Percentiles rank a stretch among this genome's conserved stretches.
phyloP scores from a whole-genome alignment of 1,139 yeast genomes.

The Magnusiomyces ingens region DNA sequence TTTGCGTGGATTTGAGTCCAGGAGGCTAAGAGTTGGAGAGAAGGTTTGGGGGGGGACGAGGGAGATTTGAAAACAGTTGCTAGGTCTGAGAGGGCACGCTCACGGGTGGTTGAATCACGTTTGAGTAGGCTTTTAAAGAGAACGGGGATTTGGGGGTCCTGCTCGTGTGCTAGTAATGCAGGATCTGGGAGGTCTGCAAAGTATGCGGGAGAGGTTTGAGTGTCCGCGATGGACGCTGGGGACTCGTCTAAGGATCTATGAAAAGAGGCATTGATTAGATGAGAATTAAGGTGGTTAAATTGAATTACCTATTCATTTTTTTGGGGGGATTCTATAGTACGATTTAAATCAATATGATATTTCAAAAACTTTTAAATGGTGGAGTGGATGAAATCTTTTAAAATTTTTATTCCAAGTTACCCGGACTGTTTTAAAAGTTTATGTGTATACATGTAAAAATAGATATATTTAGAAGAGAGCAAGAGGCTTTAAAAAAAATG shows the following conservation, averaged over 20 bases:
- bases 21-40: conserved; percentile 15
- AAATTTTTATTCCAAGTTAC: too few relatives aligned
- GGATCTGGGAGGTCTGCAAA: conserved; percentile 75
- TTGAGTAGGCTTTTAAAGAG: conserved; percentile 69
- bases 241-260: too few relatives aligned
- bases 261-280: too few relatives aligned
- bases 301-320: too few relatives aligned
- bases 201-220: conserved; percentile 47
- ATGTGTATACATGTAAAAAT: too few relatives aligned
- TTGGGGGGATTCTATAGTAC: too few relatives aligned
- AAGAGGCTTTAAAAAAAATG: neutral
- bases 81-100: conserved; percentile 64
- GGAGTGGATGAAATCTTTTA: too few relatives aligned
- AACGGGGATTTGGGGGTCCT: conserved; percentile 52
- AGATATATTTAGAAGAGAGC: neutral
- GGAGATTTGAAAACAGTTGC: conserved; percentile 20
- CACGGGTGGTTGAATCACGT: conserved; percentile 77
- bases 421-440: too few relatives aligned
- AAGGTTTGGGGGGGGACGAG: conserved; percentile 23
- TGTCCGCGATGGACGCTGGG: too few relatives aligned
- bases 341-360: neutral
- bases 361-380: too few relatives aligned
- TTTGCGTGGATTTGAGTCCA: conserved; percentile 85
- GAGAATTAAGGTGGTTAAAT: too few relatives aligned
- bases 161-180: conserved; percentile 34